phyloP scores from a whole-genome alignment of 371 early-diverging fungal species.

The Mortierella sp. region DNA sequence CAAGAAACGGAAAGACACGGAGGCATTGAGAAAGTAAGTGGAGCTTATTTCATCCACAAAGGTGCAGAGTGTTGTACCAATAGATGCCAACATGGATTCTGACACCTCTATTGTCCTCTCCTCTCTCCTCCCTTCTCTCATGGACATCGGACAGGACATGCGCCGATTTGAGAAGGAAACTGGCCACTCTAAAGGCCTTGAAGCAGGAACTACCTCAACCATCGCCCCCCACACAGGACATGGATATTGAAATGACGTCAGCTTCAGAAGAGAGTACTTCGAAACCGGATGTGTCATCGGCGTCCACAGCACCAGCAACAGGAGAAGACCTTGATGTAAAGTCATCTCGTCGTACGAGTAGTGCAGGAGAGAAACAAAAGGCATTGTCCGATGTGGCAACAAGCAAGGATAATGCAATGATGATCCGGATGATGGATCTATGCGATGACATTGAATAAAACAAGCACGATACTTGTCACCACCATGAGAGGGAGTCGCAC shows the following conservation, averaged over 20 bases:
- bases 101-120: not conserved
- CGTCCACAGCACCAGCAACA: not conserved
- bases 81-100: not conserved
- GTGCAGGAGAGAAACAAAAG: conserved; percentile 7
- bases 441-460: conserved; percentile 35
- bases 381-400: conserved; percentile 2
- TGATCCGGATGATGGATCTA: conserved; percentile 31
- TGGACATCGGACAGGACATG: conserved; percentile 26
- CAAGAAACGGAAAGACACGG: conserved; percentile 62
- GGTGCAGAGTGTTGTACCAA: not conserved
- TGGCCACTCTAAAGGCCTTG: conserved; percentile 23
- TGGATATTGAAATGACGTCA: conserved; percentile 23
- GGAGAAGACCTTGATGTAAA: not conserved
- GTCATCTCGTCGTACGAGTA: conserved; percentile 1
- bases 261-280: conserved; percentile 2
- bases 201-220: conserved; percentile 25
- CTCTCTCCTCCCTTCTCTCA: not conserved
- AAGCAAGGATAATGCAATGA: conserved; percentile 8
- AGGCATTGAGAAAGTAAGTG: conserved; percentile 61
- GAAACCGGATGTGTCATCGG: not conserved
- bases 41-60: not conserved
- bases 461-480: not conserved
- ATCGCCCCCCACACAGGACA: conserved; percentile 1
- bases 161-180: conserved; percentile 32
- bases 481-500: no score